Base-by-base conservation (phyloP, 2,329 filamentous ascomycete genomes). In the Pseudogymnoascus sp. region DNA sequence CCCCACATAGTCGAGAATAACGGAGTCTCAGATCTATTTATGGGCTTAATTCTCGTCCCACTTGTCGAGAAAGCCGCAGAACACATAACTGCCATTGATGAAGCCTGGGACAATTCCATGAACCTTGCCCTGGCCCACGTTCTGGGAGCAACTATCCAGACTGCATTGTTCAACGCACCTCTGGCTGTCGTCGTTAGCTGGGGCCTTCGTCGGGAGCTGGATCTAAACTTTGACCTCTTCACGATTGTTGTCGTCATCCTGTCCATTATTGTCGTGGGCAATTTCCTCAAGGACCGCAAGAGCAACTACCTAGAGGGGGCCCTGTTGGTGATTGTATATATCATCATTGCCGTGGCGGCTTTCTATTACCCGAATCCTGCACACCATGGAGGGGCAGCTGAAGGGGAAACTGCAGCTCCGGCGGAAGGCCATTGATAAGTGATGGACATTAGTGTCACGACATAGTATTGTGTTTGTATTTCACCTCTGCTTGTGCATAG, bases 291-390 rank as follows among this genome's bases (percentile, higher is more conserved):
- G 59, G 93, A 97, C 72, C 87, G 90, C 67, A 93, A 95, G 80
- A 91, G 87, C 65, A 96, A 96, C 72, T 97, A 96, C 71, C 82
- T 97, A 4, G 93, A 97, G 74, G 93, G 93, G 1, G 83, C 86
- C 23, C 81, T 97, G 16, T 90, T 91, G 67, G 84, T 96, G 16
- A 82, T 89, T 52, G 78, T 86, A 4, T 87, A 87, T 68, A 70
- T 86, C 49, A 81, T 82, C 31, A 84, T 87, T 67, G 83, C 83
- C 9, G 81, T 83, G 1, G 83, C 82, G 1, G 82, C 83, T 1
- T 83, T 76, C 65, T 84, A 81, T 69, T 85, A 82, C 66, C 83
- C 83, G 2, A 79, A 82, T 63, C 76, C 74, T n/a, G 25, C 9
- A 55, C 9, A 11, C n/a, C 49, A 55, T 5, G 49, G 8, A 5